phyloP scores from a whole-genome alignment of 352 stramenopile genomes.

The Ophiocytium majus region DNA sequence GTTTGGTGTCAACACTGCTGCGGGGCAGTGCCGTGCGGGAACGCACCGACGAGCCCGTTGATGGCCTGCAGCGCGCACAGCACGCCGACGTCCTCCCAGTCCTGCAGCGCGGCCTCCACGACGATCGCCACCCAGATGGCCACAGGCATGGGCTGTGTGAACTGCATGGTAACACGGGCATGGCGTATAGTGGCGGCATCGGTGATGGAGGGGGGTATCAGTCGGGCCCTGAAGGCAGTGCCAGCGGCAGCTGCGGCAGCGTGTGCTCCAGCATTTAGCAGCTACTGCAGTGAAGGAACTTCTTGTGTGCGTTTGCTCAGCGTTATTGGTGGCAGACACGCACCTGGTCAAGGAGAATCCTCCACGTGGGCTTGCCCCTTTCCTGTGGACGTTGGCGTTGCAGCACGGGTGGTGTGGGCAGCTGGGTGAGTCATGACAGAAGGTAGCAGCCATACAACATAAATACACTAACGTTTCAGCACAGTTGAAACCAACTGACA shows the following conservation, averaged over 20 bases:
- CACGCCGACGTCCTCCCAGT: slow-evolving; percentile 61
- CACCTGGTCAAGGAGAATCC: slow-evolving; percentile 41
- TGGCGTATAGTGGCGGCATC: neutral
- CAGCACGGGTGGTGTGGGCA: no score
- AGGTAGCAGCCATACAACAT: neutral
- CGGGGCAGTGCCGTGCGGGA: no score
- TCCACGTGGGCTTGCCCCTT: slow-evolving; percentile 53
- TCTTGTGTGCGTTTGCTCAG: neutral
- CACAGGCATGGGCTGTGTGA: slow-evolving; percentile 70
- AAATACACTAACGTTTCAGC: no score
- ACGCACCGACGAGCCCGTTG: slow-evolving; percentile 57
- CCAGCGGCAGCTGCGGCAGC: neutral
- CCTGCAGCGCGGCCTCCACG: slow-evolving; percentile 63
- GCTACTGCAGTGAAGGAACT: neutral
- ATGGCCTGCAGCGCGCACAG: slow-evolving; percentile 60
- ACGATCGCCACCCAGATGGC: slow-evolving; percentile 84
- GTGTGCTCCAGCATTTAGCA: neutral
- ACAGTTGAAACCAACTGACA: no score
- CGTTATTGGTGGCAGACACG: neutral
- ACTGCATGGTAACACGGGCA: neutral
- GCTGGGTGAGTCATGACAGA: neutral
- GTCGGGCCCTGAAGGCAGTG: neutral
- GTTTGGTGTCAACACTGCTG: no score
- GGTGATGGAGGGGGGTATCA: neutral
- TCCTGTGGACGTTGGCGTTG: slow-evolving; percentile 37